Evolutionary conservation across 2,329 filamentous ascomycete genomes (phyloP), one percentile per base, ranked within the genome.

Genomic region (Tolypocladium capitatum): DNA sequence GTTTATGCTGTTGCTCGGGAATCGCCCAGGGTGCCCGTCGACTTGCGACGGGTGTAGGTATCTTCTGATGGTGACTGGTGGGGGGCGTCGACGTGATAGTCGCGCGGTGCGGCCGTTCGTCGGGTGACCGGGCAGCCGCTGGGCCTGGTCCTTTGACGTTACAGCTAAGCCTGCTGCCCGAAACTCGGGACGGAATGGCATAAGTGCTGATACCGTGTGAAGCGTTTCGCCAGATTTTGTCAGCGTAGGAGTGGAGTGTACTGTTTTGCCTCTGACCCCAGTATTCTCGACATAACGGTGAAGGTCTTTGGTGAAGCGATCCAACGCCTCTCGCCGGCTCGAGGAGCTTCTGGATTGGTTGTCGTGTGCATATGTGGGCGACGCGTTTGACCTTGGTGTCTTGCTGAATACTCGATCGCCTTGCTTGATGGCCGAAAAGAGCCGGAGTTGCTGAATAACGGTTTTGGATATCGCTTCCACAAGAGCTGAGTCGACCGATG

Each of bases 101-200:
- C 52, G 52, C 8, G 44, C 33, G 18, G 47, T 52, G 6, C 49
- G 49, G 30, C 52, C 45, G 45, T 50, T 50, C 36, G 51, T 40
- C 28, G 51, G 53, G 46, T 58, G 51, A 34, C 46, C 34, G 49
- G 57, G 40, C 40, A 56, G 46, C 36, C 55, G 20, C 49, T 64
- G 58, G 68, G 70, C 53, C 70, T 76, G 50, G 52, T 64, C 51
- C 42, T 60, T 61, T 33, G 76, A 78, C 11, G 77, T 80, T 1
- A 80, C 71, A 2, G 76, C 75, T 45, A 81, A 64, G 1, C 76
- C 75, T 47, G 73, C 75, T 48, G 68, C 68, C 48, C 63, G 64
- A 51, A 81, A 78, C 50, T 80, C 69, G 4, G 69, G 63, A 43
- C 68, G 70, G 54, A 73, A 80, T 2, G 76, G 76, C 27, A 77